Evolutionary conservation across 1,284 basidiomycete species (phyloP).

Genomic region (Golubevia sp.): DNA sequence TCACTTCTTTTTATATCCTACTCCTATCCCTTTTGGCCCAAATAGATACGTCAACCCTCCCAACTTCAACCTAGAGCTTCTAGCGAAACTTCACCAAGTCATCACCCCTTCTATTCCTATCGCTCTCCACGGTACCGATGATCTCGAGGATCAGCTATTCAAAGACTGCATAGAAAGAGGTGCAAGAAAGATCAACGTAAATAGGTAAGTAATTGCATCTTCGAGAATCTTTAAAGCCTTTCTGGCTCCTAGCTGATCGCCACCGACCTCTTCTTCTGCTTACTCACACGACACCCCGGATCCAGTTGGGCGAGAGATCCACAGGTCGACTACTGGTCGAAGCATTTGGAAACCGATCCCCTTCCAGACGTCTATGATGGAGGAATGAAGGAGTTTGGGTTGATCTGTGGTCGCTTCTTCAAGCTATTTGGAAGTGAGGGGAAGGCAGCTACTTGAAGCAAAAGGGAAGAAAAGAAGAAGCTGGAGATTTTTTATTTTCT

Average conservation of each 20-base stretch:
- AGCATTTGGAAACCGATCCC: conserved; percentile 11
- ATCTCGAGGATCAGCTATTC: conserved; percentile 23
- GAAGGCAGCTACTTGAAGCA: conserved; percentile 10
- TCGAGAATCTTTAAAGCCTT: too few relatives aligned
- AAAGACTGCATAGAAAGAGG: conserved; percentile 18
- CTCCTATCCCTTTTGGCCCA: not conserved
- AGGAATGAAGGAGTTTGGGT: conserved; percentile 18
- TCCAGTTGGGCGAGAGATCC: conserved; percentile 25
- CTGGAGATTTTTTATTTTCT: too few relatives aligned
- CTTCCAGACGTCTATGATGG: conserved; percentile 28
- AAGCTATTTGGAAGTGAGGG: conserved; percentile 16
- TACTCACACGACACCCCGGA: too few relatives aligned
- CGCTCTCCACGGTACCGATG: conserved; percentile 34
- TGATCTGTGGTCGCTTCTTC: conserved; percentile 20
- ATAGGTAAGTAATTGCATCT: conserved; percentile 1
- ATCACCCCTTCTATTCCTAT: conserved; percentile 17
- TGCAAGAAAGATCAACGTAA: conserved; percentile 29
- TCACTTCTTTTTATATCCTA: conserved; percentile 15
- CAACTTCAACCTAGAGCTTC: conserved; percentile 24
- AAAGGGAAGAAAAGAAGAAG: too few relatives aligned
- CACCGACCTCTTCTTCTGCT: too few relatives aligned
- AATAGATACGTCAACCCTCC: too few relatives aligned
- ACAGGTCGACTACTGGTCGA: conserved; percentile 21
- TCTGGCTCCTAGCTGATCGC: too few relatives aligned
- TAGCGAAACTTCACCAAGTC: conserved; percentile 16